Conservation (phyloP, 768 basidiomycete genomes). For the Kwoniella newhampshirensis region DNA sequence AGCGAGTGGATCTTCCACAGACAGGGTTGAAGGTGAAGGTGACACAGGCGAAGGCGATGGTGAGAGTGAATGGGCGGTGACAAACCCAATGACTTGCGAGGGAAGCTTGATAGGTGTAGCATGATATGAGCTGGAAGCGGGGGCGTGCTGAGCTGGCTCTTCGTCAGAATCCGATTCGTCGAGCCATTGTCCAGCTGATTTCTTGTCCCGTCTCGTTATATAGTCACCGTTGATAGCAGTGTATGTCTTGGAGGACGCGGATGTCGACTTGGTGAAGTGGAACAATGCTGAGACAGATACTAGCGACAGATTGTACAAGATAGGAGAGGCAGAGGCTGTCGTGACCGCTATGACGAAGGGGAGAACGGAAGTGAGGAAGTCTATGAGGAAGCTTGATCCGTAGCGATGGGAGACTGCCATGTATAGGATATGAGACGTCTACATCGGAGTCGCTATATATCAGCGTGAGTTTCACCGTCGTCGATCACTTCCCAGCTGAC, state of each 20-base stretch:
- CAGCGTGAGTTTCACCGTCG: neutral
- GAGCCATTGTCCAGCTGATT: conserved; percentile 43
- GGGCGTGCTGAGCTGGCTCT: conserved; percentile 31
- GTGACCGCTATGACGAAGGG: conserved; percentile 85
- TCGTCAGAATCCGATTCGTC: conserved; percentile 49
- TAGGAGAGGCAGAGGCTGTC: conserved; percentile 64
- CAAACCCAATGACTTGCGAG: conserved; percentile 6
- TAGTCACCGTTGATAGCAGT: neutral
- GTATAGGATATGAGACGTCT: conserved; percentile 68
- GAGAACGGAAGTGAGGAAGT: conserved; percentile 67
- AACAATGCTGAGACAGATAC: conserved; percentile 10
- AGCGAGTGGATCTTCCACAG: conserved; percentile 18
- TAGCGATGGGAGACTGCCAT: conserved; percentile 8
- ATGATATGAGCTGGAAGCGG: neutral
- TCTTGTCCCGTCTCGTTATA: neutral
- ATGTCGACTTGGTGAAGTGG: neutral
- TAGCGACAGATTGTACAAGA: conserved; percentile 57
- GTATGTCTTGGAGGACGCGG: conserved; percentile 2
- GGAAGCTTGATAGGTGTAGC: conserved; percentile 16
- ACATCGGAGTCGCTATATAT: neutral
- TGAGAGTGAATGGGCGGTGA: neutral
- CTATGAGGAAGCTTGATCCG: conserved; percentile 46
- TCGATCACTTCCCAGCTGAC: neutral
- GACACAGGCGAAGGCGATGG: conserved; percentile 2
- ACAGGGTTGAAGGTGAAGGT: conserved; percentile 5